phyloP scores from a whole-genome alignment of 805 yeast genomes.

The Yamadazyma olivae region DNA sequence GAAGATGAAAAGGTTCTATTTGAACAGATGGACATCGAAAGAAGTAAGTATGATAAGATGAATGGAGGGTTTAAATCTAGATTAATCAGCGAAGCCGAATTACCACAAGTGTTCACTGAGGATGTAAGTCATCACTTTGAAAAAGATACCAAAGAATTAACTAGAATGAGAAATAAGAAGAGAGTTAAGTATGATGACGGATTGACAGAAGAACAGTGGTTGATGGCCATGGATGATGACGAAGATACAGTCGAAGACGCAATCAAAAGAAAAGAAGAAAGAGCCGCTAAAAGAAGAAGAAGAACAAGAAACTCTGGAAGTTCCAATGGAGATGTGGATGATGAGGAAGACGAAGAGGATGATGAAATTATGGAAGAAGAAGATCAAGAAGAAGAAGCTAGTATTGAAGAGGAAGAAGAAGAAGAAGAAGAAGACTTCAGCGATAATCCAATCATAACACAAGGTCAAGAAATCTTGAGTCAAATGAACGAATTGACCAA shows the following conservation, averaged over 20 bases:
- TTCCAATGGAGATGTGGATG: constrained; percentile 19
- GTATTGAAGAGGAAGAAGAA: constrained; percentile 18
- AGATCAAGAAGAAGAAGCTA: constrained; percentile 22
- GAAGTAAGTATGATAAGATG: constrained; percentile 37
- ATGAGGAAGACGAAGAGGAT: constrained; percentile 15
- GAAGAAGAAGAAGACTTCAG: constrained; percentile 12
- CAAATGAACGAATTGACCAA: constrained; percentile 41
- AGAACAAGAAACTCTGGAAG: constrained; percentile 12
- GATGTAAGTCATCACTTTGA: constrained; percentile 54
- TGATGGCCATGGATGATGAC: constrained; percentile 74
- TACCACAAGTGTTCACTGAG: constrained; percentile 76
- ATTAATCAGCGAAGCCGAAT: constrained; percentile 63
- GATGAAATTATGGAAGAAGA: constrained; percentile 11
- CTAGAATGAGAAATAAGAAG: constrained; percentile 76
- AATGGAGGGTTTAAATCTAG: constrained; percentile 41
- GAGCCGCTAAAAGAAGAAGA: constrained; percentile 38
- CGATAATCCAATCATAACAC: constrained; percentile 17
- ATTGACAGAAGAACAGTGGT: constrained; percentile 92
- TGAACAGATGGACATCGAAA: constrained; percentile 57
- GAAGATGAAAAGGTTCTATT: constrained; percentile 60
- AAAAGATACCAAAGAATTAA: constrained; percentile 47
- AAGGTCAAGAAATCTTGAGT: constrained; percentile 39
- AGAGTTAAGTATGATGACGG: constrained; percentile 81
- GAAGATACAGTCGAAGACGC: constrained; percentile 62
- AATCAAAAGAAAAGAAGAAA: constrained; percentile 46